These are phyloP conservation scores for Trifolium subterraneum DNA, from an alignment of 306 rosid genomes.

Conservation along the genomic window DNA sequence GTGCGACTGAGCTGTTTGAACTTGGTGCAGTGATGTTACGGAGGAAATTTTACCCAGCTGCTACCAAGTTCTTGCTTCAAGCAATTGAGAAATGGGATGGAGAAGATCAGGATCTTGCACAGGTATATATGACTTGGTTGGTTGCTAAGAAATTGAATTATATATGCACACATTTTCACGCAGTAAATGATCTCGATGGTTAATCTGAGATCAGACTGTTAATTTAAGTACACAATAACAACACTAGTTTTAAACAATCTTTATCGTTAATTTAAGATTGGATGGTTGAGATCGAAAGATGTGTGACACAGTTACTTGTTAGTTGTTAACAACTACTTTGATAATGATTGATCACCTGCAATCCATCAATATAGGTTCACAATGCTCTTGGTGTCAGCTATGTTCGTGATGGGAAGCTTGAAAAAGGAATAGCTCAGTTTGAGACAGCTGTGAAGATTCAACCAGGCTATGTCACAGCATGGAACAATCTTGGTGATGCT, in stretches of 20 bases:
- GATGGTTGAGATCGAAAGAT: too few species aligned
- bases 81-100: slow-evolving; percentile 99
- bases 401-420: slow-evolving; percentile 79
- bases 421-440: slow-evolving; percentile 84
- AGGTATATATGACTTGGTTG: slow-evolving; percentile 57
- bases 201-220: too few species aligned
- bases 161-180: neutral
- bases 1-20: slow-evolving; percentile 89
- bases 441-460: slow-evolving; percentile 93
- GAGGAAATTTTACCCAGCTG: slow-evolving; percentile 94
- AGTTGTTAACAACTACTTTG: slow-evolving; percentile 27
- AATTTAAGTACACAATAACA: too few species aligned
- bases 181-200: too few species aligned
- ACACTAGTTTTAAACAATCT: too few species aligned
- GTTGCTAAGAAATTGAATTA: slow-evolving; percentile 12
- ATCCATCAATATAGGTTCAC: slow-evolving; percentile 65
- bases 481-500: slow-evolving; percentile 99
- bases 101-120: slow-evolving; percentile 91
- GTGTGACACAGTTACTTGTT: neutral
- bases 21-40: slow-evolving; percentile 99
- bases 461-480: slow-evolving; percentile 94
- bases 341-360: slow-evolving; percentile 30
- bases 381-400: slow-evolving; percentile 93
- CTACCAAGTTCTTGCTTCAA: slow-evolving; percentile 84
- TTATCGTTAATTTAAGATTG: too few species aligned